Conservation (phyloP, 805 yeast genomes). For the Saccharomycopsis capsularis region DNA sequence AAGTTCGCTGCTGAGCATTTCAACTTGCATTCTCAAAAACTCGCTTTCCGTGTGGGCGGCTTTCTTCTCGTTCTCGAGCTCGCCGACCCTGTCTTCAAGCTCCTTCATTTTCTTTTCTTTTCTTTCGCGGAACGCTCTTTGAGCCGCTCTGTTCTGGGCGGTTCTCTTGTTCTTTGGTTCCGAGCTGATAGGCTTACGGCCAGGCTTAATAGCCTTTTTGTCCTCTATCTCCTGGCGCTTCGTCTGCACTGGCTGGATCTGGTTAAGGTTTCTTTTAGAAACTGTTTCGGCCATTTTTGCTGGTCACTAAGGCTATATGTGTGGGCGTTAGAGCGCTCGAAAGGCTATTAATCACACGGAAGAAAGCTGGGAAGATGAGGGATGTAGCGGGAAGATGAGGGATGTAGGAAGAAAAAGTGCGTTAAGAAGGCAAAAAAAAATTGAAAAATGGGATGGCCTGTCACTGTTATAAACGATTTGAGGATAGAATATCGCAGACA, state of each 20-base stretch:
- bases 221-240: constrained; percentile 24
- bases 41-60: constrained; percentile 67
- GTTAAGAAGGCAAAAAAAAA: no score
- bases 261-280: constrained; percentile 16
- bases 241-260: constrained; percentile 19
- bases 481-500: no score
- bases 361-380: no score
- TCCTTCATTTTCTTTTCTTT: constrained; percentile 84
- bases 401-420: no score
- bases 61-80: constrained; percentile 64
- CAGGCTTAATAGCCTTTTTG: constrained; percentile 45
- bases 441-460: no score
- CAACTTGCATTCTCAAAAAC: constrained; percentile 68
- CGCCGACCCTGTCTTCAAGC: constrained; percentile 68
- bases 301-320: no score
- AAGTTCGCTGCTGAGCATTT: constrained; percentile 64
- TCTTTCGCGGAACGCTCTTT: constrained; percentile 91
- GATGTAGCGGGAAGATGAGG: no score
- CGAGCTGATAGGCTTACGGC: constrained; percentile 67
- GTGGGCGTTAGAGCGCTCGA: no score
- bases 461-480: no score
- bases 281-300: background rate
- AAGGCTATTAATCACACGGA: no score
- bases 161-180: constrained; percentile 87
- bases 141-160: constrained; percentile 98